Evolutionary conservation across 2,329 filamentous ascomycete species (phyloP), one percentile per base, ranked within the genome.

Genomic region (Penicillium sp.): DNA sequence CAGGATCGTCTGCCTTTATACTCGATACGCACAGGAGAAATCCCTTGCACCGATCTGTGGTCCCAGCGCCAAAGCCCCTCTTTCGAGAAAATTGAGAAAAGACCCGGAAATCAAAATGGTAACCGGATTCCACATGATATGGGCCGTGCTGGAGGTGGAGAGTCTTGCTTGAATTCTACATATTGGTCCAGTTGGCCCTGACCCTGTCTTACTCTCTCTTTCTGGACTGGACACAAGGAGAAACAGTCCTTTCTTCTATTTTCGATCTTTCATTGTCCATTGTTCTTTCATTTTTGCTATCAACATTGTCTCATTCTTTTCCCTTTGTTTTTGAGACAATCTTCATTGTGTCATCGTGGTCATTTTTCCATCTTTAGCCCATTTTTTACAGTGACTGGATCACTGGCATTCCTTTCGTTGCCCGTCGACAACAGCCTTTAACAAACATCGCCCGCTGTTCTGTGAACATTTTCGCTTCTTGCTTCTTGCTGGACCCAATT

Each of bases 391-490:
- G 65, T 68, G 66, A 65, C 66, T 53, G 63, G 60, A 38, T 68
- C 64, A 67, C 63, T 49, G 59, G 61, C 67, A 70, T 70, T 70
- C 68, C 61, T 63, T 63, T 67, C 61, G 67, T 70, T 69, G 64
- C 65, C 65, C 44, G 35, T 49, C 60, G 52, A 64, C 61, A 55
- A 51, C 32, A 55, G 55, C 43, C 47, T 52, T 55, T 52, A 45
- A 37, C 29, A 61, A 52, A 43, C 53, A 63, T 61, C 47, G 20
- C 26, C 35, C 26, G 44, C 45, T 46, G 39, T 38, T 55, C 39
- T 57, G 39, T 48, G 52, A 29, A 34, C 46, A 58, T 59, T 64
- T 62, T 47, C 53, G 45, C 26, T 59, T 64, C 61, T 47, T 52
- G 45, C 34, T 57, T 34, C 29, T 38, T 50, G 26, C 38, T 47